These are phyloP conservation scores for Arabis hirsuta DNA, from an alignment of 345 rosid species.

Conservation along the genomic window DNA sequence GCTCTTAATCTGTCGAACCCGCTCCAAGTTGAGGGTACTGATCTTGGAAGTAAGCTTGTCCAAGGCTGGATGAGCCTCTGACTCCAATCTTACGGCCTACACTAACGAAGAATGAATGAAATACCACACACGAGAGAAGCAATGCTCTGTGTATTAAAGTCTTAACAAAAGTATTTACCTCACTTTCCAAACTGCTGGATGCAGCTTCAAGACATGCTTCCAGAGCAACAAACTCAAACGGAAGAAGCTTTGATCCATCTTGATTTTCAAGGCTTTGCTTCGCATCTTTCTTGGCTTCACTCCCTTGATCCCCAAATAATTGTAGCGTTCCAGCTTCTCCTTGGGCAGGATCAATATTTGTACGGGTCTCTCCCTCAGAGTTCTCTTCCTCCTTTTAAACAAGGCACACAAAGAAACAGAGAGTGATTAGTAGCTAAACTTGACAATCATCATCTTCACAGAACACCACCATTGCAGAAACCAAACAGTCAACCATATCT, in stretches of 20 bases:
- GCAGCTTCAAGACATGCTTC: constrained; percentile 86
- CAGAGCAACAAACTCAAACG: constrained; percentile 74
- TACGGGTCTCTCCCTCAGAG: constrained; percentile 50
- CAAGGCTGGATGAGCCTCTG: constrained; percentile 83
- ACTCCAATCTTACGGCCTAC: constrained; percentile 66
- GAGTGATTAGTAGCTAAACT: constrained; percentile 2
- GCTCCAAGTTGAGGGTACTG: constrained; percentile 75
- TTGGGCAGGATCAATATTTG: constrained; percentile 41
- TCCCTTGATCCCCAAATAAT: constrained; percentile 43
- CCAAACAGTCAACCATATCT: background rate
- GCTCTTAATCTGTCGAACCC: constrained; percentile 78
- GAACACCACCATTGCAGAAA: constrained; percentile 4
- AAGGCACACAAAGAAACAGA: constrained; percentile 10
- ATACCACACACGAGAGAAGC: constrained; percentile 13
- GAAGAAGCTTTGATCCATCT: constrained; percentile 58
- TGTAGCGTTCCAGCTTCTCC: constrained; percentile 42
- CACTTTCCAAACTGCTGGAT: constrained; percentile 68
- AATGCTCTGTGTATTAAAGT: background rate
- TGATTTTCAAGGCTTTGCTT: constrained; percentile 66
- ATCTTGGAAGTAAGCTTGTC: constrained; percentile 82
- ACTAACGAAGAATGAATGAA: constrained; percentile 9
- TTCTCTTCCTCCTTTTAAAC: constrained; percentile 58
- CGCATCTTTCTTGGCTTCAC: constrained; percentile 54
- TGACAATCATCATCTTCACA: constrained; percentile 19
- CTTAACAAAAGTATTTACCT: constrained; percentile 51